phyloP scores from a whole-genome alignment of 2,329 filamentous ascomycete genomes.

The Rhexocercosporidium sp. region DNA sequence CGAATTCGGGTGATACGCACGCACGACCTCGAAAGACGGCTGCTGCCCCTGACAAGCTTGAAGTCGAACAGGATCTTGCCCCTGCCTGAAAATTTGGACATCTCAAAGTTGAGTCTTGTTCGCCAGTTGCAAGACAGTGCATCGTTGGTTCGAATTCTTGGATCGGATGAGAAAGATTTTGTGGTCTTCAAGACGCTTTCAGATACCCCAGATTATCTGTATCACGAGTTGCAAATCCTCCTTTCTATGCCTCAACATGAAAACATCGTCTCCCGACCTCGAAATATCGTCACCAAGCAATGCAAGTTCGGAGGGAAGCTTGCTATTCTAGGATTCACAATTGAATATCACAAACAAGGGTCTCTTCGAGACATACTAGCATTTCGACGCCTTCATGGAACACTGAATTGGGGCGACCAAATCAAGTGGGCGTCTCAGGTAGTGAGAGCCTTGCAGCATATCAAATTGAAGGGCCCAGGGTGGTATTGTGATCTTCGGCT shows the following conservation, averaged over 20 bases:
- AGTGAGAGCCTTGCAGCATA: constrained; percentile 1
- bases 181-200: constrained; percentile 8
- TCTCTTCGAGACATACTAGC: neutral
- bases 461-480: neutral
- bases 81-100: constrained; percentile 4
- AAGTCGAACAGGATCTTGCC: neutral
- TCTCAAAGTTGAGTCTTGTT: neutral
- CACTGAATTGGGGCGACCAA: neutral
- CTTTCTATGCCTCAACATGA: neutral
- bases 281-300: constrained; percentile 8
- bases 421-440: constrained; percentile 3
- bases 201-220: constrained; percentile 2
- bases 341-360: constrained; percentile 7
- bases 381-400: neutral
- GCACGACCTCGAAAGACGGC: neutral
- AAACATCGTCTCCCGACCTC: constrained; percentile 8
- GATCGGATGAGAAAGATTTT: neutral
- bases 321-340: constrained; percentile 6
- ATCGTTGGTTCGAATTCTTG: neutral
- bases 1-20: neutral
- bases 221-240: constrained; percentile 9
- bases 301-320: constrained; percentile 12
- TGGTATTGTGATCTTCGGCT: constrained; percentile 9
- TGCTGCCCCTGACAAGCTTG: neutral
- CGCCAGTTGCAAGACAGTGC: constrained; percentile 9